phyloP scores from a whole-genome alignment of 345 rosid species.

The Excoecaria cochinchinensis region DNA sequence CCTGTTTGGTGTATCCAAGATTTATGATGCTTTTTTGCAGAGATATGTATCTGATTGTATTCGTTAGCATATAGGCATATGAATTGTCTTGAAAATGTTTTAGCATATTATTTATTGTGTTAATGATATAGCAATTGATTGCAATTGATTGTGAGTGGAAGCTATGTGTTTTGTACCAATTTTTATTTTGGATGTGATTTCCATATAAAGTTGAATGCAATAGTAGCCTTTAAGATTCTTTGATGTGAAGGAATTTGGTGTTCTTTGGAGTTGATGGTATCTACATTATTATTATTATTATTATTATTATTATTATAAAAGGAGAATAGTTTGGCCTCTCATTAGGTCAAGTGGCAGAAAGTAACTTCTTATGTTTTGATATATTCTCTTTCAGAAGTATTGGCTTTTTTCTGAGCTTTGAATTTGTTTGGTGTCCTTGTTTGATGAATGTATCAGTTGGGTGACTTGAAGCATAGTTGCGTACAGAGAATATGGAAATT shows the following conservation, averaged over 20 bases:
- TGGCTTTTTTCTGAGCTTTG: not conserved
- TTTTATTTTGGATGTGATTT: too few species aligned
- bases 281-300: too few species aligned
- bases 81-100: not conserved
- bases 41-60: not conserved
- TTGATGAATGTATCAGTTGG: not conserved
- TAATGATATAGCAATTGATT: not conserved
- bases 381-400: not conserved
- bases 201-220: too few species aligned
- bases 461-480: not conserved
- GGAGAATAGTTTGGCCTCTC: too few species aligned
- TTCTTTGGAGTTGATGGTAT: too few species aligned
- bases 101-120: not conserved
- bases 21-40: not conserved
- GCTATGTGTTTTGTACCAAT: not conserved
- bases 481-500: not conserved
- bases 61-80: not conserved
- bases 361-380: not conserved
- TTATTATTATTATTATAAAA: too few species aligned
- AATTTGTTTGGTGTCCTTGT: not conserved
- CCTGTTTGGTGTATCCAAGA: not conserved
- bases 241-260: too few species aligned
- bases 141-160: not conserved
- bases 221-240: too few species aligned
- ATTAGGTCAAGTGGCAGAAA: not conserved